Evolutionary conservation across 164 flowering plant genomes (phyloP), one percentile per base, ranked within the genome.

Genomic region (Piper longum): DNA sequence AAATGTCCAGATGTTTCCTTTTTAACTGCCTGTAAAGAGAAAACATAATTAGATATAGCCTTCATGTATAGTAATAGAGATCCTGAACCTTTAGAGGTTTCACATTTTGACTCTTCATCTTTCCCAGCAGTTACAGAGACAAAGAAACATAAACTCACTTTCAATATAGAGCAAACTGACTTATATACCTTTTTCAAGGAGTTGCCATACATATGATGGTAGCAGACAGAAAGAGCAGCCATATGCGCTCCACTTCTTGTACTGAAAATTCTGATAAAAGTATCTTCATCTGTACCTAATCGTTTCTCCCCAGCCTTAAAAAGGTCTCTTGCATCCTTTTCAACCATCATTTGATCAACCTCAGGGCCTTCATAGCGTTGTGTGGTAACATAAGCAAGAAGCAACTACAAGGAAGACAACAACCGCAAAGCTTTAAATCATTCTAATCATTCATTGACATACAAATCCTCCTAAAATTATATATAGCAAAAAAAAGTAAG

Each of bases 281-380:
- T 72, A 62, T 73, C 71, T 68, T 88, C 96, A 73, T 85, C 92
- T 7, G 85, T 79, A 54, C 91, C 91, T 45, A 79, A 17, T 71
- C 51, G 79, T 80, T 76, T 86, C 71, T 91, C 88, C 63, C 89
- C 90, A 56, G 91, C 87, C 71, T 79, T 84, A 54, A 14, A 78
- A 39, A 91, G 80, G 62, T 76, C 69, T 64, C 78, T 83, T 39
- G 88, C 91, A 82, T 91, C 95, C 19, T 67, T 68, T 64, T 85
- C 87, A 40, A 69, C 85, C 69, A 77, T 55, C 41, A 19, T 54
- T 52, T 67, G 67, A 71, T 91, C 96, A 63, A 77, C 57, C 70
- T 91, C 91, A 13, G 74, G 81, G 52, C 98, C 95, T 82, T 88
- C 95, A 63, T 88, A 83, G 1, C 91, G 80, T 43, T 72, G 59